phyloP scores from a whole-genome alignment of 768 basidiomycete species.

The Tricholomella constricta region DNA sequence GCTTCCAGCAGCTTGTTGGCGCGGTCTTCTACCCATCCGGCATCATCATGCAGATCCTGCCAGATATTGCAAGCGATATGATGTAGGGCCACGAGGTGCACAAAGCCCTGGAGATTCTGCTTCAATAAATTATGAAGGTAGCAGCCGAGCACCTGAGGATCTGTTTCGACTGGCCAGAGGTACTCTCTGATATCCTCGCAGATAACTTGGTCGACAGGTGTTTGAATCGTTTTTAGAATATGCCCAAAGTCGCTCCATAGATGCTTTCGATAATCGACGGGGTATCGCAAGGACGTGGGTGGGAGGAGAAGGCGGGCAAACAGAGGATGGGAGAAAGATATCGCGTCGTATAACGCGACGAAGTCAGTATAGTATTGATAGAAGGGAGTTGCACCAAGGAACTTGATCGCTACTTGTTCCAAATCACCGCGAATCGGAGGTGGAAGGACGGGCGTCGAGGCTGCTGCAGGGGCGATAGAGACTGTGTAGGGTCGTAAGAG shows the following conservation, averaged over 20 bases:
- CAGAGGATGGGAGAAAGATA: constrained; percentile 80
- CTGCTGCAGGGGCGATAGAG: constrained; percentile 25
- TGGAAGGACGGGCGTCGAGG: constrained; percentile 18
- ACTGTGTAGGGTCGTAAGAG: constrained; percentile 59
- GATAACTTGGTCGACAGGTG: constrained; percentile 52
- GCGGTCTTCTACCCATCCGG: constrained; percentile 31
- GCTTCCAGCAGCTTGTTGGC: constrained; percentile 51
- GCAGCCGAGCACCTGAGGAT: constrained; percentile 59
- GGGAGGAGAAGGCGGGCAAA: constrained; percentile 79
- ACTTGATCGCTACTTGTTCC: constrained; percentile 55
- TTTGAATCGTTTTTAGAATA: constrained; percentile 59
- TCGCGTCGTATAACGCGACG: constrained; percentile 84
- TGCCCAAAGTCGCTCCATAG: constrained; percentile 83
- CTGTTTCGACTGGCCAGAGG: constrained; percentile 70
- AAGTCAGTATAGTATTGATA: constrained; percentile 95
- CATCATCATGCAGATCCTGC: constrained; percentile 51
- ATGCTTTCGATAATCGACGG: constrained; percentile 80
- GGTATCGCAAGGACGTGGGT: constrained; percentile 74
- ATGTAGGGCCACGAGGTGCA: constrained; percentile 71
- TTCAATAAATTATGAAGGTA: constrained; percentile 62
- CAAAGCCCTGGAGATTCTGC: constrained; percentile 52
- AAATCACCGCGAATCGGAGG: constrained; percentile 32
- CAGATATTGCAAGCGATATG: constrained; percentile 79
- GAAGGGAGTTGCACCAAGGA: constrained; percentile 80
- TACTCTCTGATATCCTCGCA: constrained; percentile 58